phyloP scores from a whole-genome alignment of 2,329 filamentous ascomycete genomes.

The Elsinoe ampelina region DNA sequence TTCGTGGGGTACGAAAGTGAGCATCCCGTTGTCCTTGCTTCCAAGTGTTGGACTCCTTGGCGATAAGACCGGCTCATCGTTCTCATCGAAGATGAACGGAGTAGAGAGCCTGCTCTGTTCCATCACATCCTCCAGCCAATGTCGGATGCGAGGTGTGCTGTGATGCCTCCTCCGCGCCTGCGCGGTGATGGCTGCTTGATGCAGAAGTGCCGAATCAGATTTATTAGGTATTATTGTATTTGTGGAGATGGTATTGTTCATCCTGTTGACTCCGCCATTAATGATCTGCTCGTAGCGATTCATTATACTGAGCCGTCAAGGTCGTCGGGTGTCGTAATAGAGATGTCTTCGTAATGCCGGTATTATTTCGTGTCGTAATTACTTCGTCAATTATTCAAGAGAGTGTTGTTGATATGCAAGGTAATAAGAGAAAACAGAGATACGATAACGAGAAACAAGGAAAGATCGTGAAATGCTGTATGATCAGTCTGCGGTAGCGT shows the following conservation, averaged over 20 bases:
- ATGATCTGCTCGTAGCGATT: slow-evolving; percentile 10
- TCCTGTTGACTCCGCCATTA: neutral
- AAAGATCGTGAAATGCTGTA: slow-evolving; percentile 2
- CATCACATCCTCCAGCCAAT: slow-evolving; percentile 12
- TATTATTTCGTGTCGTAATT: neutral
- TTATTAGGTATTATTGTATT: slow-evolving; percentile 5
- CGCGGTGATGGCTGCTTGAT: slow-evolving; percentile 7
- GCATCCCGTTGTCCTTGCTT: neutral
- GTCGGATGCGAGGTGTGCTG: slow-evolving; percentile 11
- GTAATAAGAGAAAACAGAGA: neutral
- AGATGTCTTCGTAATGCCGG: neutral
- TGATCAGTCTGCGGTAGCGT: neutral
- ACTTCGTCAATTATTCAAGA: neutral
- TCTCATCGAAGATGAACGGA: slow-evolving; percentile 3
- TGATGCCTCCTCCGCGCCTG: slow-evolving; percentile 6
- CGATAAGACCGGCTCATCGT: slow-evolving; percentile 5
- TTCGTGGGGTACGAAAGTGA: neutral
- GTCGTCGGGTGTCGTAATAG: neutral
- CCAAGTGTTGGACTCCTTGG: neutral
- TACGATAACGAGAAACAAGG: neutral
- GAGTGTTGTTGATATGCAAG: neutral
- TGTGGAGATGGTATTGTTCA: neutral
- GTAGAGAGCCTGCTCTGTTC: slow-evolving; percentile 8
- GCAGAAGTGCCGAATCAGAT: slow-evolving; percentile 1
- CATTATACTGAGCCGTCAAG: neutral